Evolutionary conservation across 495 filamentous ascomycete genomes (phyloP).

Genomic region (Tuber microsphaerosporum): DNA sequence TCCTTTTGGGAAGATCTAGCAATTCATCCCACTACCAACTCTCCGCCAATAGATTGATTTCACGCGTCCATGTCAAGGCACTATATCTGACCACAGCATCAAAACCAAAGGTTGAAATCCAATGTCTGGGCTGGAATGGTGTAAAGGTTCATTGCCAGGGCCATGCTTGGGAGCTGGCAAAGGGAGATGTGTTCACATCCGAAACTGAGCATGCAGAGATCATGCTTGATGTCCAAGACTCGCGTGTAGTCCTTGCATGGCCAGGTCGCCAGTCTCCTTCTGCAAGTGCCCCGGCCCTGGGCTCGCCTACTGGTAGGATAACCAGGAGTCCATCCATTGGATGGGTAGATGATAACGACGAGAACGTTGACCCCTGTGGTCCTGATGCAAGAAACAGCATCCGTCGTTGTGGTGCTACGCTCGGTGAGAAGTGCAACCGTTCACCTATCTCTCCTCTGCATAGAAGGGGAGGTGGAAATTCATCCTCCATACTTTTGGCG

Average conservation of each 20-base stretch:
- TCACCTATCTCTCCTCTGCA: conserved; percentile 18
- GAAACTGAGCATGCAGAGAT: conserved; percentile 85
- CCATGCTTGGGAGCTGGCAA: conserved; percentile 72
- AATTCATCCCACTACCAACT: conserved; percentile 87
- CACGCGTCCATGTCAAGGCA: conserved; percentile 84
- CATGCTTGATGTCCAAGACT: conserved; percentile 91
- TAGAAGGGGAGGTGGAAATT: conserved; percentile 28
- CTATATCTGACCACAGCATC: conserved; percentile 57
- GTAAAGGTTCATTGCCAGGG: conserved; percentile 88
- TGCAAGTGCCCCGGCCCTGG: conserved; percentile 28
- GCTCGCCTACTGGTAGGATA: conserved; percentile 34
- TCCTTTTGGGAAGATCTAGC: conserved; percentile 85
- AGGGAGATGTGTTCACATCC: conserved; percentile 83
- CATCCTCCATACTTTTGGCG: conserved; percentile 31
- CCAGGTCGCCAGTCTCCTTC: conserved; percentile 48
- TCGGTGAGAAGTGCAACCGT: conserved; percentile 25
- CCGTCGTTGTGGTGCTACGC: conserved; percentile 30
- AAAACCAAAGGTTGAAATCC: conserved; percentile 62
- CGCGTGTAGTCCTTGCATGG: conserved; percentile 82
- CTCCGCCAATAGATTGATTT: conserved; percentile 82
- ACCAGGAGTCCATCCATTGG: conserved; percentile 36
- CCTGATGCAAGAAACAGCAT: conserved; percentile 29
- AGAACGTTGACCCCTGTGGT: conserved; percentile 38
- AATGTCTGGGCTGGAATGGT: conserved; percentile 93
- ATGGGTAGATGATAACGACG: conserved; percentile 40